Percentiles rank a stretch among this genome's conserved stretches.
phyloP scores from a whole-genome alignment of 2,329 filamentous ascomycete genomes.

The Alternaria sp. region DNA sequence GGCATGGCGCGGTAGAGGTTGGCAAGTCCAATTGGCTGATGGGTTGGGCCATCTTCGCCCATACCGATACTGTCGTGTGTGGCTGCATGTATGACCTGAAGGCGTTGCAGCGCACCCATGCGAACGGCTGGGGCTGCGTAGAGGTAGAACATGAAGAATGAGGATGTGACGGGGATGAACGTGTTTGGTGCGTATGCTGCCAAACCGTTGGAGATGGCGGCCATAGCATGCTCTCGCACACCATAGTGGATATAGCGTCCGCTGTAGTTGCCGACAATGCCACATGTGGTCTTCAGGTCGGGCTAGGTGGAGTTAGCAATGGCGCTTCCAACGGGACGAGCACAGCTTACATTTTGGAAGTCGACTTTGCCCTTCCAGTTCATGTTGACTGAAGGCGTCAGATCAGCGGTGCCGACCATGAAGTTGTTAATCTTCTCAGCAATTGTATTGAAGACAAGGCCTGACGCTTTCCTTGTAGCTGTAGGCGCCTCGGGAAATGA shows the following conservation, averaged over 20 bases:
- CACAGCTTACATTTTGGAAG: constrained; percentile 49
- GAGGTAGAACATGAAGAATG: constrained; percentile 69
- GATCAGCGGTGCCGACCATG: constrained; percentile 73
- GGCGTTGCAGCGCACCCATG: constrained; percentile 64
- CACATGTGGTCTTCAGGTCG: constrained; percentile 45
- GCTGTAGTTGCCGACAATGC: constrained; percentile 60
- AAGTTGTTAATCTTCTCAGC: constrained; percentile 57
- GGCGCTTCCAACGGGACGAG: fast-evolving
- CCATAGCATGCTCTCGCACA: constrained; percentile 47
- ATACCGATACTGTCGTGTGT: constrained; percentile 64
- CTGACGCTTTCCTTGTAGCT: constrained; percentile 56
- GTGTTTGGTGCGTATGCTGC: constrained; percentile 56
- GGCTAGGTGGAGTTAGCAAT: constrained; percentile 25
- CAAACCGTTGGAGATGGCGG: constrained; percentile 58
- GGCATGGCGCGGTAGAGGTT: constrained; percentile 67
- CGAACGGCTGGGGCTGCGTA: constrained; percentile 65
- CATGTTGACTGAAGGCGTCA: constrained; percentile 60
- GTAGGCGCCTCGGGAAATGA: constrained; percentile 57
- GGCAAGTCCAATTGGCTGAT: constrained; percentile 66
- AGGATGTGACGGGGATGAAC: constrained; percentile 61
- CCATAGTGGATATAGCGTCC: constrained; percentile 59
- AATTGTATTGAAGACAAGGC: constrained; percentile 7
- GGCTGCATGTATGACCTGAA: constrained; percentile 65
- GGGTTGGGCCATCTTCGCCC: constrained; percentile 66
- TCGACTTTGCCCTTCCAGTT: constrained; percentile 53